Percentiles rank a stretch among this genome's conserved stretches.
Evolutionary conservation across 345 rosid species (phyloP).

Genomic region (Cardamine resedifolia): DNA sequence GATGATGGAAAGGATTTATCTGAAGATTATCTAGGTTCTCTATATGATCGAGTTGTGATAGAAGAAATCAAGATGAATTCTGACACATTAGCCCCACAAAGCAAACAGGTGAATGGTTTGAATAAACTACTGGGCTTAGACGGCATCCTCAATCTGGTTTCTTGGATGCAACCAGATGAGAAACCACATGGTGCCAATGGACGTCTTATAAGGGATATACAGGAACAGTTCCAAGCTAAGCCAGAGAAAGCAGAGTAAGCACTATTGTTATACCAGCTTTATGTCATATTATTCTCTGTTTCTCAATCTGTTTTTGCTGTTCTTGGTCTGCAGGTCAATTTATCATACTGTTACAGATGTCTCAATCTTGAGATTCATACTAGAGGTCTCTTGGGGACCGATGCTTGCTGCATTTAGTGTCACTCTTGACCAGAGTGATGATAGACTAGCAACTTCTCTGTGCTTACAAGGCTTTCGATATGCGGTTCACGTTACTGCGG

Average conservation of each 20-base stretch:
- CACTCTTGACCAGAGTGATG: constrained; percentile 94
- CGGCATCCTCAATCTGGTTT: constrained; percentile 83
- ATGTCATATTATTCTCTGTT: not conserved
- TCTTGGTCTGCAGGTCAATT: constrained; percentile 53
- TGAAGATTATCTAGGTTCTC: constrained; percentile 77
- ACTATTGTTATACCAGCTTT: not conserved
- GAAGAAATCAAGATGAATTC: constrained; percentile 93
- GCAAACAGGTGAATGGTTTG: constrained; percentile 83
- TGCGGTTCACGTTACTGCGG: constrained; percentile 90
- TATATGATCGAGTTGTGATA: constrained; percentile 87
- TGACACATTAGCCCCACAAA: constrained; percentile 72
- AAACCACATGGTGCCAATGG: constrained; percentile 93
- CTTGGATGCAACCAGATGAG: constrained; percentile 88
- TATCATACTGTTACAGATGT: constrained; percentile 79
- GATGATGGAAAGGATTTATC: constrained; percentile 95
- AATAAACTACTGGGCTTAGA: constrained; percentile 88
- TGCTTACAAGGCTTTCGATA: constrained; percentile 84
- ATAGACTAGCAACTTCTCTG: constrained; percentile 81
- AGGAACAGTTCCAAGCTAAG: constrained; percentile 91
- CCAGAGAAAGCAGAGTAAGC: constrained; percentile 92
- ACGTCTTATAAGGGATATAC: constrained; percentile 81
- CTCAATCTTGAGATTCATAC: constrained; percentile 88
- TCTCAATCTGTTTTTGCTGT: constrained; percentile 2
- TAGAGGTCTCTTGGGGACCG: constrained; percentile 97
- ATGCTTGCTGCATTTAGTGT: constrained; percentile 97